These are phyloP conservation scores for Solanum hybrid DNA, from an alignment of 305 asterid species.

Conservation along the genomic window DNA sequence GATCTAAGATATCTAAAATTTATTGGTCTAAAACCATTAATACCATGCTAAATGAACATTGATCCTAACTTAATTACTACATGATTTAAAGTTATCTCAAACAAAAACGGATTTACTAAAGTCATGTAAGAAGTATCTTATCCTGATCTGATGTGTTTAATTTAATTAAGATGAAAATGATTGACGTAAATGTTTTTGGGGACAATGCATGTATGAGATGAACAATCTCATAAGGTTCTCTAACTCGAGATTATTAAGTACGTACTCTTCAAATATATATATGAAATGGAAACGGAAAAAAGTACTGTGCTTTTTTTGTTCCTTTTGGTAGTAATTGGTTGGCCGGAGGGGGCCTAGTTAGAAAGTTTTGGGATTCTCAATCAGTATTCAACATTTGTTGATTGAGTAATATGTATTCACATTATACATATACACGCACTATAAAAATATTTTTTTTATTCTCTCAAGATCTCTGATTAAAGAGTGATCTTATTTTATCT, in stretches of 20 bases:
- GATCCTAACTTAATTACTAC: no score
- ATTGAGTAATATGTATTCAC: not conserved
- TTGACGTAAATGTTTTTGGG: not conserved
- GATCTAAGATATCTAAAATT: not conserved
- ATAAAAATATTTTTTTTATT: not conserved
- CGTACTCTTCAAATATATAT: not conserved
- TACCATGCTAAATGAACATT: no score
- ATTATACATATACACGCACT: not conserved
- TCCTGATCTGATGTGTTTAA: not conserved
- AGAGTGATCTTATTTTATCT: not conserved
- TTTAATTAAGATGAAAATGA: not conserved
- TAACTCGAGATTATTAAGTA: no score
- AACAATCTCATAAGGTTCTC: not conserved
- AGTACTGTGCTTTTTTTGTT: not conserved
- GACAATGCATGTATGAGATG: not conserved
- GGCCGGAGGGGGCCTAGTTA: not conserved
- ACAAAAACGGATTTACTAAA: no score
- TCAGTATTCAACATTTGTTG: not conserved
- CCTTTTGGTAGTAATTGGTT: not conserved
- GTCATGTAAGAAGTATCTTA: not conserved
- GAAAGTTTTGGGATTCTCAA: no score
- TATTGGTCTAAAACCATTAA: no score
- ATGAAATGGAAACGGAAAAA: not conserved
- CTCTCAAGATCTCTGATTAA: not conserved
- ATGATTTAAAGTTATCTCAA: no score